Evolutionary conservation across 805 yeast species (phyloP), one percentile per base, ranked within the genome.

Genomic region (Candida methanosorbosa): DNA sequence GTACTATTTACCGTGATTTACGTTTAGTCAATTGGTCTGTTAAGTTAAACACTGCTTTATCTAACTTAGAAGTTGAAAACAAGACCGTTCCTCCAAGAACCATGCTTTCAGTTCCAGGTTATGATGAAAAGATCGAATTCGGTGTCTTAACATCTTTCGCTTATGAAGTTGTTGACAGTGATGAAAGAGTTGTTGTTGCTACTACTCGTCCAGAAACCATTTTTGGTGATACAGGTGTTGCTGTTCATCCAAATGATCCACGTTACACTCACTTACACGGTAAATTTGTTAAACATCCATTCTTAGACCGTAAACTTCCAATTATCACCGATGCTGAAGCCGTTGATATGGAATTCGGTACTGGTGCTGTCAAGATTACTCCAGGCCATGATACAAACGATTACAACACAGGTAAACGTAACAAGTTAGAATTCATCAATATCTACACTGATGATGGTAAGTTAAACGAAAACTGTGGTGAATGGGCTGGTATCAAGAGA

Each of bases 361-460:
- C 98, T 42, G 98, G 98, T 80, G 98, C 98, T 32, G 98, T 92
- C 42, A 92, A 92, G 66, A 92, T 92, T 57, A 92, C 98, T 12
- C 98, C 98, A 40, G 97, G 95, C 29, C 98, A 92, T 63, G 98
- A 92, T 64, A 82, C 78, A 52, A 92, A 92, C 72, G 98, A 92
- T 85, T 87, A 85, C 72, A 72, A 69, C 55, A 86, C 96, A 36
- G 98, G 98, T 68, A 88, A 84, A 67, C 87, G 98, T 67, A 84
- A 86, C 61, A 68, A 75, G 53, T 71, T 92, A 51, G 95, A 86
- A 57, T 75, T 86, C 52, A 72, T 92, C 63, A 88, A 86, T 63
- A 87, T 92, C 45, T 67, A 83, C 49, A 90, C 95, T 37, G 97
- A 92, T 54, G 84, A 86, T 52, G 98, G 98, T 62, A 60, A 73